Conservation (phyloP, 345 rosid species). For the Heritiera littoralis region DNA sequence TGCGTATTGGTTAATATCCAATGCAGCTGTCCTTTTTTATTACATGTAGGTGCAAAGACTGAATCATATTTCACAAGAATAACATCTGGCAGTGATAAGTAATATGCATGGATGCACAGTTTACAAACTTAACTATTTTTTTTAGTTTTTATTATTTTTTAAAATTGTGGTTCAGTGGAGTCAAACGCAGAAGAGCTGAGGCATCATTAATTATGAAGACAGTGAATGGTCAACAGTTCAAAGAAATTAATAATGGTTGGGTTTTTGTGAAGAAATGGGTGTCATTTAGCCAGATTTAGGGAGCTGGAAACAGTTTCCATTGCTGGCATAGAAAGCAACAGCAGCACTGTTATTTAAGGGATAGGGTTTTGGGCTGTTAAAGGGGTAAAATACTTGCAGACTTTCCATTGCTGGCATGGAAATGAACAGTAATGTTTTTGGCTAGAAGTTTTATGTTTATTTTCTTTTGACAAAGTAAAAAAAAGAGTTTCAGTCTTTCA, state of each 20-base stretch:
- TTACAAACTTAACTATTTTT: slow-evolving; percentile 3
- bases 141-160: too few species aligned
- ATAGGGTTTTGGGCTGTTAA: slow-evolving; percentile 18
- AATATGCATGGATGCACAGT: slow-evolving; percentile 11
- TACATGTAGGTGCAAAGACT: slow-evolving; percentile 13
- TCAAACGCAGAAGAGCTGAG: slow-evolving; percentile 3
- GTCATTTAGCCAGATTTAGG: slow-evolving; percentile 19
- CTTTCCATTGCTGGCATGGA: too few species aligned
- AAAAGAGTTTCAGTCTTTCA: slow-evolving; percentile 8
- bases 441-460: not conserved
- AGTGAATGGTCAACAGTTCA: not conserved
- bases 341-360: slow-evolving; percentile 14
- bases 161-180: not conserved
- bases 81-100: slow-evolving; percentile 23
- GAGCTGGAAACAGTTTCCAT: slow-evolving; percentile 23
- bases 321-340: slow-evolving; percentile 25
- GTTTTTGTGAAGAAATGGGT: slow-evolving; percentile 2
- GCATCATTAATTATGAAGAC: slow-evolving; percentile 6
- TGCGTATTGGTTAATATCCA: not conserved
- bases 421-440: not conserved
- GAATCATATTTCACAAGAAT: slow-evolving; percentile 24
- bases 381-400: not conserved
- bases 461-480: not conserved
- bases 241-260: not conserved
- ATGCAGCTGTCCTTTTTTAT: slow-evolving; percentile 3